Percentiles rank a stretch among this genome's conserved stretches.
Evolutionary conservation across 192 early-diverging fungal genomes (phyloP).

Genomic region (Coemansia guatemalensis): DNA sequence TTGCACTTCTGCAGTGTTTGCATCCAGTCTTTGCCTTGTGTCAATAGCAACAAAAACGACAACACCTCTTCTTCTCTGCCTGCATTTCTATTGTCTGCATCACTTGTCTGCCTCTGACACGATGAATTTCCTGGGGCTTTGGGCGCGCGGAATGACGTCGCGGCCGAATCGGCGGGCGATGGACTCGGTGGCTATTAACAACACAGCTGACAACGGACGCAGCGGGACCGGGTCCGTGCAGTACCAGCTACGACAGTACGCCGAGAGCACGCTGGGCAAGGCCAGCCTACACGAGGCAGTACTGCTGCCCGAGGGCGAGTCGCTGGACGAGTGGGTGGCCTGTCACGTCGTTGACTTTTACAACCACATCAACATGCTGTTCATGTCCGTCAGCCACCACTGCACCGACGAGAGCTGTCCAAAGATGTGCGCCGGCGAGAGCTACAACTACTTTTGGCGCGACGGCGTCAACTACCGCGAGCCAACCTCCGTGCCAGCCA

Average conservation of each 20-base stretch:
- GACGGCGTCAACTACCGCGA: slow-evolving; percentile 83
- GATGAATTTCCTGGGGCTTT: slow-evolving; percentile 55
- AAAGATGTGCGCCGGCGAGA: slow-evolving; percentile 86
- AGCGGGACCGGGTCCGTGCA: slow-evolving; percentile 40
- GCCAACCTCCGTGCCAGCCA: slow-evolving; percentile 83
- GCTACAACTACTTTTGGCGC: slow-evolving; percentile 87
- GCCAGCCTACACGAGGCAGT: slow-evolving; percentile 79
- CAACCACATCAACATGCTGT: slow-evolving; percentile 95
- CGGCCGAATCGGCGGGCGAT: slow-evolving; percentile 44
- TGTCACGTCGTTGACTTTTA: slow-evolving; percentile 94
- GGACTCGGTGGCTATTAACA: slow-evolving; percentile 53
- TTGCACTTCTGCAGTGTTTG: not conserved
- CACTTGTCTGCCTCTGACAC: not conserved
- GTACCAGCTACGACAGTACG: slow-evolving; percentile 57
- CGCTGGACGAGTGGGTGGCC: slow-evolving; percentile 90
- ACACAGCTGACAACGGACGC: slow-evolving; percentile 15
- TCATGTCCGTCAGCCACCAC: slow-evolving; percentile 79
- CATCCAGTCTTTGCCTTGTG: not conserved
- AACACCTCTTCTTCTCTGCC: not conserved
- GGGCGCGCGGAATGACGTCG: slow-evolving; percentile 51
- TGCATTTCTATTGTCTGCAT: not conserved
- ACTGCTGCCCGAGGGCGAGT: slow-evolving; percentile 83
- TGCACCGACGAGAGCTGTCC: slow-evolving; percentile 89
- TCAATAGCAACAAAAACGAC: not conserved
- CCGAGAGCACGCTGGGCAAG: slow-evolving; percentile 75